Conservation (phyloP, 306 rosid genomes). For the Ceratonia siliqua region DNA sequence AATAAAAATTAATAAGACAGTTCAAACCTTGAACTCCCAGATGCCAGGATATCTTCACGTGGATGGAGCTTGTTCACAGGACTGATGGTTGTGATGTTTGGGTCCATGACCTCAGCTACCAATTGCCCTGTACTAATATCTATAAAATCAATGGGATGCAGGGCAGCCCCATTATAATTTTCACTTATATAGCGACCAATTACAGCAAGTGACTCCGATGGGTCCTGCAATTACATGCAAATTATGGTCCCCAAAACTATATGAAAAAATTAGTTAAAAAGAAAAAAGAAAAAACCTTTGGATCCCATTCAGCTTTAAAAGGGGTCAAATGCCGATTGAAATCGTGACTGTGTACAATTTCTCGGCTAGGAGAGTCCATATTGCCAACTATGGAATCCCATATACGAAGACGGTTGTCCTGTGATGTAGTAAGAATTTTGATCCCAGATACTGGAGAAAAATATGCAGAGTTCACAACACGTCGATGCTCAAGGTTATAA, state of each 20-base stretch:
- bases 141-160: constrained; percentile 94
- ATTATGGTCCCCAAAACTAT: neutral
- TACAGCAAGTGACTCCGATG: constrained; percentile 84
- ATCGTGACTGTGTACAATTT: constrained; percentile 95
- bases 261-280: neutral
- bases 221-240: constrained; percentile 59
- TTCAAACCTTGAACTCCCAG: constrained; percentile 88
- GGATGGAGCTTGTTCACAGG: constrained; percentile 96
- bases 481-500: constrained; percentile 61
- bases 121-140: constrained; percentile 83
- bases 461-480: constrained; percentile 92
- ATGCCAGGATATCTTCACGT: constrained; percentile 77
- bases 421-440: constrained; percentile 89
- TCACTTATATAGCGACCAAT: constrained; percentile 94
- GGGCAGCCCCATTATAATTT: constrained; percentile 87
- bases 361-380: constrained; percentile 89
- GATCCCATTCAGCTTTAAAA: constrained; percentile 98
- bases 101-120: constrained; percentile 93
- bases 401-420: constrained; percentile 84
- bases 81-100: constrained; percentile 85
- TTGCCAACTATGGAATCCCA: constrained; percentile 92
- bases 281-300: constrained; percentile 61
- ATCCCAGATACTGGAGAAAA: constrained; percentile 79
- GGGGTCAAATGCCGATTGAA: constrained; percentile 89
- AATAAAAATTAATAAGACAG: neutral